Evolutionary conservation across 768 basidiomycete genomes (phyloP).

Genomic region (Suillus clintonianus): DNA sequence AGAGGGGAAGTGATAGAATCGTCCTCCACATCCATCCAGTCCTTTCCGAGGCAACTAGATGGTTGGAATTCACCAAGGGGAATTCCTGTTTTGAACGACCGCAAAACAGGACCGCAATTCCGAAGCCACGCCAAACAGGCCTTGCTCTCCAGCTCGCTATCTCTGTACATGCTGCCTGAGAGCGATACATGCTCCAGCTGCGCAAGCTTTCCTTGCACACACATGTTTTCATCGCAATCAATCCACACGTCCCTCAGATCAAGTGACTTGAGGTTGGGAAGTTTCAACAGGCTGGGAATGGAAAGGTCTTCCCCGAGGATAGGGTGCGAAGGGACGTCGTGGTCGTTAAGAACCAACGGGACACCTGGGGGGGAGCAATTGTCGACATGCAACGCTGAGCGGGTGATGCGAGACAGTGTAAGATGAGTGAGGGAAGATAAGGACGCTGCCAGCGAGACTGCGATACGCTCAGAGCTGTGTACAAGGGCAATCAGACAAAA

Average conservation of each 20-base stretch:
- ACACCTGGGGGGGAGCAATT: conserved; percentile 45
- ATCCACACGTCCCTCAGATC: conserved; percentile 72
- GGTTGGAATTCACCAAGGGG: conserved; percentile 20
- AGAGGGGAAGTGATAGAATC: background rate
- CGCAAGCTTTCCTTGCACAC: conserved; percentile 9
- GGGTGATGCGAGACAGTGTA: conserved; percentile 62
- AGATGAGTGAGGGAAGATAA: conserved; percentile 56
- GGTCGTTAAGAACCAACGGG: conserved; percentile 63
- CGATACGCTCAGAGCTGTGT: conserved; percentile 54
- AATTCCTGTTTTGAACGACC: conserved; percentile 21
- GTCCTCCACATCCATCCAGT: background rate
- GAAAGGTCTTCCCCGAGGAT: conserved; percentile 55
- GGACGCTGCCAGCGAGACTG: conserved; percentile 66
- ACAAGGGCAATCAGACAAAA: background rate
- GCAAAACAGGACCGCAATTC: conserved; percentile 21
- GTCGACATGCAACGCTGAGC: conserved; percentile 66
- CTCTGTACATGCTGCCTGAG: conserved; percentile 33
- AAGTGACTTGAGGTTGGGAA: conserved; percentile 62
- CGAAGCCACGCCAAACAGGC: conserved; percentile 28
- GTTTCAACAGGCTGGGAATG: conserved; percentile 65
- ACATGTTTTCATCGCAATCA: conserved; percentile 36
- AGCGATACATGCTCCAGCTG: conserved; percentile 22
- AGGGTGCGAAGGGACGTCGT: conserved; percentile 58
- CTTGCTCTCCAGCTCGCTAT: conserved; percentile 16
- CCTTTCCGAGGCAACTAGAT: background rate